Percentiles rank a stretch among this genome's conserved stretches.
These are phyloP conservation scores for Mortierella sp. DNA, from an alignment of 371 early-diverging fungal species.

Conservation along the genomic window DNA sequence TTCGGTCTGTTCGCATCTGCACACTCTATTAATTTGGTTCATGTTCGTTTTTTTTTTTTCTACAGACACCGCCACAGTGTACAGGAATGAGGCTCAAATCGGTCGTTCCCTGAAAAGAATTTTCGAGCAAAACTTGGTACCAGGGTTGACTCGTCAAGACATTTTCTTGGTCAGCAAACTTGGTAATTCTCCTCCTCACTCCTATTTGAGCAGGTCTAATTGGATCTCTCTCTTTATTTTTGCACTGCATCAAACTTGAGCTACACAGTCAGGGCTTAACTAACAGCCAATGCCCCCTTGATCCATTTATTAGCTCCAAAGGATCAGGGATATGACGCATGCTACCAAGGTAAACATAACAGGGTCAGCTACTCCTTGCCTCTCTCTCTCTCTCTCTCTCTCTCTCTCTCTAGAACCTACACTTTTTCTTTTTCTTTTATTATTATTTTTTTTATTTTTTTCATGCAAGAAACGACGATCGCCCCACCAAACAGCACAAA, in stretches of 20 bases:
- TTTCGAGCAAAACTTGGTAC: conserved; percentile 61
- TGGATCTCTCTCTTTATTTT: background rate
- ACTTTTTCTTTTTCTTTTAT: conserved; percentile 25
- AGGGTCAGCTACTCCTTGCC: too few relatives aligned
- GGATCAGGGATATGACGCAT: conserved; percentile 81
- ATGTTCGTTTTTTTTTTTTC: background rate
- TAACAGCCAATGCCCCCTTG: background rate
- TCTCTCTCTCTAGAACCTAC: too few relatives aligned
- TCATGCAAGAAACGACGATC: too few relatives aligned
- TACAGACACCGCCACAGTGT: conserved; percentile 78
- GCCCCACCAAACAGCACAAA: conserved; percentile 50
- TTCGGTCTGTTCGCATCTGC: too few relatives aligned
- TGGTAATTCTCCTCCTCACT: conserved; percentile 56
- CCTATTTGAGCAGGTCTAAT: background rate
- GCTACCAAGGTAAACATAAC: conserved; percentile 61
- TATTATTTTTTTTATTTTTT: conserved; percentile 21
- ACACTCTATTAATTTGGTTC: too few relatives aligned
- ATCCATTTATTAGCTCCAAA: conserved; percentile 67
- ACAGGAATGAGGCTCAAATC: conserved; percentile 88
- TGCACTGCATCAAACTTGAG: background rate
- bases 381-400: too few relatives aligned
- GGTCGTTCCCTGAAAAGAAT: conserved; percentile 75
- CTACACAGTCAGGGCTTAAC: background rate
- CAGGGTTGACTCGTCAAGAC: conserved; percentile 77
- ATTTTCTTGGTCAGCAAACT: conserved; percentile 96